Percentiles rank a stretch among this genome's conserved stretches.
Conservation (phyloP, 352 stramenopile genomes). For the Phytopythium delawarense region DNA sequence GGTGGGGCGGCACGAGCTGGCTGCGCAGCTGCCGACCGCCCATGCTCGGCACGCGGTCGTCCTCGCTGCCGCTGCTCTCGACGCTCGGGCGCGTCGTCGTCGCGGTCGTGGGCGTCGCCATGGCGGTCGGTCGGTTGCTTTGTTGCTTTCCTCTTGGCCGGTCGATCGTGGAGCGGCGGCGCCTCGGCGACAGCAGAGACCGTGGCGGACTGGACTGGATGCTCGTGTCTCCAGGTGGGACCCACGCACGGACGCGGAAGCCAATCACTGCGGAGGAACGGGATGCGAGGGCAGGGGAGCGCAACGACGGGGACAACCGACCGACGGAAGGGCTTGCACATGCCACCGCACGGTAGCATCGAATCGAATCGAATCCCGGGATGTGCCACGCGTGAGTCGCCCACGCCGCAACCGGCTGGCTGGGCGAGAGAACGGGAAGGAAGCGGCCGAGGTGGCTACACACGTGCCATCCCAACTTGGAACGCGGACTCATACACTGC, state of each 20-base stretch:
- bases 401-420: neutral
- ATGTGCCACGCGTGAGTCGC: neutral
- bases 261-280: neutral
- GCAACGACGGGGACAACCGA: neutral
- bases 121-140: neutral
- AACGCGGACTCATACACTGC: too few relatives aligned
- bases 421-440: neutral
- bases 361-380: neutral
- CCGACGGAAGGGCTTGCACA: too few relatives aligned
- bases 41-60: neutral
- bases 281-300: neutral
- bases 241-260: neutral
- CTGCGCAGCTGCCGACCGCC: slow-evolving; percentile 1
- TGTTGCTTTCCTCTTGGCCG: neutral
- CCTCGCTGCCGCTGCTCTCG: neutral
- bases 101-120: neutral
- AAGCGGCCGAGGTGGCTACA: neutral
- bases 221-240: too few relatives aligned
- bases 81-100: neutral
- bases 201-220: neutral
- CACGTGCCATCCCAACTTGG: too few relatives aligned
- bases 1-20: slow-evolving; percentile 6
- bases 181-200: neutral
- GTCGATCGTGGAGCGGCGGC: neutral
- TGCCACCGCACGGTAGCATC: too few relatives aligned